Conservation (phyloP, 2,329 filamentous ascomycete species). For the Xylaria sp. region DNA sequence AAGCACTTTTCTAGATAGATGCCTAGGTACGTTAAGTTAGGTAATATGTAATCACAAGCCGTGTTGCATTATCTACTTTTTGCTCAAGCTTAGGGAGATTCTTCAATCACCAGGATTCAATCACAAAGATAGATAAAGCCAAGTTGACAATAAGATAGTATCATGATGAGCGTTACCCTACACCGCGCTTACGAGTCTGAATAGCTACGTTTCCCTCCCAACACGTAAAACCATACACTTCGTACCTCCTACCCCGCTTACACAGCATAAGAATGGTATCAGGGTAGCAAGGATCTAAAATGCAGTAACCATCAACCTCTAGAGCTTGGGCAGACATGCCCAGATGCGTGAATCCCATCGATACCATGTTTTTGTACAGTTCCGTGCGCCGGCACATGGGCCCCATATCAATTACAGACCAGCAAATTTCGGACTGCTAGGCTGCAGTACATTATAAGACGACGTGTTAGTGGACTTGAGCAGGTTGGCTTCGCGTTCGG, state of each 20-base stretch:
- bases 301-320: constrained; percentile 18
- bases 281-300: constrained; percentile 27
- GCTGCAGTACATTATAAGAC: constrained; percentile 49
- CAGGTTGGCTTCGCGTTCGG: constrained; percentile 69
- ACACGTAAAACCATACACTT: constrained; percentile 22
- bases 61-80: not conserved
- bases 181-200: constrained; percentile 4
- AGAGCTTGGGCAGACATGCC: not conserved
- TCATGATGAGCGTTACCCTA: constrained; percentile 20
- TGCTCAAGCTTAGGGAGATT: not conserved
- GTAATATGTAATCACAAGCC: not conserved
- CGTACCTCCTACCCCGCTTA: constrained; percentile 3
- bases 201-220: constrained; percentile 1
- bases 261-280: constrained; percentile 26
- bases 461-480: constrained; percentile 44
- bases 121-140: not conserved
- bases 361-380: constrained; percentile 28
- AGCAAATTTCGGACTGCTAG: constrained; percentile 49
- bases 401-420: constrained; percentile 42
- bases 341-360: not conserved
- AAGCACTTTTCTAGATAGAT: too few relatives aligned
- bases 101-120: not conserved
- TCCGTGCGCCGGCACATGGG: constrained; percentile 6
- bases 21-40: too few relatives aligned
- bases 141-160: not conserved